phyloP scores from a whole-genome alignment of 768 basidiomycete species.

The Naganishia vaughanmartiniae region DNA sequence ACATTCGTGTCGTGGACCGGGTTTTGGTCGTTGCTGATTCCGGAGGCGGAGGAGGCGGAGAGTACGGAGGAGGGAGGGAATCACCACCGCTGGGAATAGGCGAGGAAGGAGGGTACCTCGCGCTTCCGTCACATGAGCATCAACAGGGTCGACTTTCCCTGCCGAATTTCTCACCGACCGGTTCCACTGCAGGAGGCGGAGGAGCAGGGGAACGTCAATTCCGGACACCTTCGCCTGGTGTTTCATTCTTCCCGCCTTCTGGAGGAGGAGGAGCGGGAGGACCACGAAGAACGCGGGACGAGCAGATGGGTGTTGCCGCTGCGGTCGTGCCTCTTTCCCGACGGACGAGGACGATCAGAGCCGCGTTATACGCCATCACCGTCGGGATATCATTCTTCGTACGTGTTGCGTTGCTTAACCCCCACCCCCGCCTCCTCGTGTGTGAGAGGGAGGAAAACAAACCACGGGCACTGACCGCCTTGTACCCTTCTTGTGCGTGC shows the following conservation, averaged over 20 bases:
- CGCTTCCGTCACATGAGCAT: not conserved
- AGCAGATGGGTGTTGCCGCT: too few relatives aligned
- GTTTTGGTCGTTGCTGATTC: not conserved
- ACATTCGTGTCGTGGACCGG: not conserved
- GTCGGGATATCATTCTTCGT: conserved; percentile 58
- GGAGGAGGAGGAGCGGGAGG: too few relatives aligned
- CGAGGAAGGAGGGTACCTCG: not conserved
- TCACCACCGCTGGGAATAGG: not conserved
- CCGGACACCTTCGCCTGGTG: not conserved
- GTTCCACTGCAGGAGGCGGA: too few relatives aligned
- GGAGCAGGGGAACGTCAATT: not conserved
- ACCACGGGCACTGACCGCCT: too few relatives aligned
- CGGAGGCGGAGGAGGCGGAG: not conserved
- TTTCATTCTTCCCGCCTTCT: not conserved
- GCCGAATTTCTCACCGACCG: not conserved
- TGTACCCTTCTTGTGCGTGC: too few relatives aligned
- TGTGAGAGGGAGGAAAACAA: too few relatives aligned
- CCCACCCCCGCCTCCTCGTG: not conserved
- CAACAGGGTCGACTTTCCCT: not conserved
- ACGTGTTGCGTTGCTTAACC: conserved; percentile 26
- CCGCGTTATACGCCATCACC: conserved; percentile 65
- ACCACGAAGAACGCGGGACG: too few relatives aligned
- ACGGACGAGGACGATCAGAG: conserved; percentile 29
- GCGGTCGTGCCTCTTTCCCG: not conserved
- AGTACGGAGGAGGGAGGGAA: not conserved